Conservation (phyloP, 2,329 filamentous ascomycete species). For the Phaeosphaeriaceae sp. region DNA sequence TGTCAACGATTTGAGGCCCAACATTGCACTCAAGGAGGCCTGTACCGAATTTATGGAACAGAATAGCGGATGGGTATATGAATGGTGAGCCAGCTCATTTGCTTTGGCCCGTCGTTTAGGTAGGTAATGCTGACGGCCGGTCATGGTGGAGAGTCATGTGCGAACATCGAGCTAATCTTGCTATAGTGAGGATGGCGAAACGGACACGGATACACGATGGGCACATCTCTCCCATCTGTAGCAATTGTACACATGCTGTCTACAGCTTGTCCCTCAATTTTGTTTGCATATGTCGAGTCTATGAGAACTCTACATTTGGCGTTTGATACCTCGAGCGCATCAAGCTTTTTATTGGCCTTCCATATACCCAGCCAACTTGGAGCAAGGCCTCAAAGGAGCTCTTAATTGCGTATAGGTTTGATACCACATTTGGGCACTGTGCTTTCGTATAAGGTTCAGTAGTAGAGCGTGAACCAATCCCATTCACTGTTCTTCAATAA, state of each 20-base stretch:
- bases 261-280: neutral
- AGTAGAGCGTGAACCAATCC: no score
- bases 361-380: neutral
- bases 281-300: constrained; percentile 1
- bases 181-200: constrained; percentile 34
- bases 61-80: constrained; percentile 86
- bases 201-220: constrained; percentile 34
- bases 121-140: constrained; percentile 11
- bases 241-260: neutral
- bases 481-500: no score
- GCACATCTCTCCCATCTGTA: constrained; percentile 32
- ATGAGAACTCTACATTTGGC: neutral
- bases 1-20: constrained; percentile 75
- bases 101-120: constrained; percentile 15
- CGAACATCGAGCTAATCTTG: constrained; percentile 19
- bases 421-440: no score
- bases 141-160: neutral
- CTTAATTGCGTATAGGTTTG: no score
- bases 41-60: constrained; percentile 84
- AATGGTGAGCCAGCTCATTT: constrained; percentile 67
- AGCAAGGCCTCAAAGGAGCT: no score
- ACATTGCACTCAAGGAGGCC: constrained; percentile 79
- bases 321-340: neutral
- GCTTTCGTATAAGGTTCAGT: no score
- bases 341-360: no score